These are phyloP conservation scores for Puccinia sorghi DNA, from an alignment of 1,284 basidiomycete species.

Conservation along the genomic window DNA sequence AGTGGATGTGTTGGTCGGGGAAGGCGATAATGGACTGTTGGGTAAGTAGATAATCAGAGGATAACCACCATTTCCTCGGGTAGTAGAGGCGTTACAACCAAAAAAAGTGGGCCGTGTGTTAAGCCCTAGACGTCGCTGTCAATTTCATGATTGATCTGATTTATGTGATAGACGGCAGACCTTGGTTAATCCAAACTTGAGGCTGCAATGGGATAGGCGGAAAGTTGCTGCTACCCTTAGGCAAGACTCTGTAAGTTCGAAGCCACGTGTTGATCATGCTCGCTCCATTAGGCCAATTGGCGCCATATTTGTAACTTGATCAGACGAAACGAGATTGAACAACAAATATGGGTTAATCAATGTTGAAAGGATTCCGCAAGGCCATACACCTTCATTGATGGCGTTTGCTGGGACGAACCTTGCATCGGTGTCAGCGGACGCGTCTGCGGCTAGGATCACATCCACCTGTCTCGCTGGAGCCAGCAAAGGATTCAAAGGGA, in stretches of 20 bases:
- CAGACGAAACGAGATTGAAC: no score
- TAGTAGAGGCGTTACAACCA: constrained; percentile 62
- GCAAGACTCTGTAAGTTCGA: constrained; percentile 9
- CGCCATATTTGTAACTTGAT: constrained; percentile 49
- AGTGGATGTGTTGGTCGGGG: constrained; percentile 30
- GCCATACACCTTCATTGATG: no score
- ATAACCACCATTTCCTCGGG: constrained; percentile 34
- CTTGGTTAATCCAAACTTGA: constrained; percentile 29
- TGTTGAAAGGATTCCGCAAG: no score
- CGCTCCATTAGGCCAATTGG: constrained; percentile 68
- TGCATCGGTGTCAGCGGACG: constrained; percentile 63
- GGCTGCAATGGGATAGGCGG: constrained; percentile 36
- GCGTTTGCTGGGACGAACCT: no score
- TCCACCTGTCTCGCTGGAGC: constrained; percentile 68
- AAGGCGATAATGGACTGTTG: constrained; percentile 16
- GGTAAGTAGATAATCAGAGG: constrained; percentile 44
- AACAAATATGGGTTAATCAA: no score
- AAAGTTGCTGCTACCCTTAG: constrained; percentile 10
- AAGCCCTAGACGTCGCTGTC: constrained; percentile 61
- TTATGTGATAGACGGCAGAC: background rate
- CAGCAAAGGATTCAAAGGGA: constrained; percentile 68
- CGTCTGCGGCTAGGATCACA: constrained; percentile 70
- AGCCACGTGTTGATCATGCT: constrained; percentile 59
- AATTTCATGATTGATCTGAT: background rate
- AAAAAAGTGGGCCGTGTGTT: constrained; percentile 74